phyloP scores from a whole-genome alignment of 2,329 filamentous ascomycete species.

The Penicillium concentricum region DNA sequence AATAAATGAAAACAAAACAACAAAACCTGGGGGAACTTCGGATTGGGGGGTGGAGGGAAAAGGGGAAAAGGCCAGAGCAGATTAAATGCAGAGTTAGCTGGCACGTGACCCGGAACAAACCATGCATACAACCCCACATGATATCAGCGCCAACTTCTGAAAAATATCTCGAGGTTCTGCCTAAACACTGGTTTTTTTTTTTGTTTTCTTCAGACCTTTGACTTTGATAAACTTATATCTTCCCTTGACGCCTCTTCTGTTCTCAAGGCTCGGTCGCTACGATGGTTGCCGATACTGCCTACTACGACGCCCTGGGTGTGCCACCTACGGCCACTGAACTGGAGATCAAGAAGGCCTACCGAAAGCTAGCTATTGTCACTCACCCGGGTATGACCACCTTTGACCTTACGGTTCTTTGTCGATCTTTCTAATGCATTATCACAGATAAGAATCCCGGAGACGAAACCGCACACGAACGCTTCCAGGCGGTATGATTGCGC shows the following conservation, averaged over 20 bases:
- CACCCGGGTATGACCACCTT: conserved; percentile 66
- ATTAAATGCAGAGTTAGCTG: conserved; percentile 12
- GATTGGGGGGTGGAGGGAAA: conserved; percentile 15
- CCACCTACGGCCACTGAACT: conserved; percentile 80
- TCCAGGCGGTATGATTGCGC: conserved; percentile 68
- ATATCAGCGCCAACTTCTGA: conserved; percentile 9
- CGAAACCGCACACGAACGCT: conserved; percentile 87
- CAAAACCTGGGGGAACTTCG: conserved; percentile 10
- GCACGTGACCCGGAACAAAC: conserved; percentile 4
- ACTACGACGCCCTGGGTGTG: conserved; percentile 86
- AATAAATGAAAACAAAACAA: conserved; percentile 6
- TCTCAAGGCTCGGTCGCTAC: background rate
- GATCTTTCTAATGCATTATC: conserved; percentile 10
- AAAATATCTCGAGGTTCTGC: conserved; percentile 8
- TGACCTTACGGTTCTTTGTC: background rate
- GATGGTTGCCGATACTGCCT: conserved; percentile 86
- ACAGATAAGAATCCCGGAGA: conserved; percentile 97
- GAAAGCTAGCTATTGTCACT: conserved; percentile 89
- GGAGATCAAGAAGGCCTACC: conserved; percentile 96
- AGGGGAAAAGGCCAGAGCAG: conserved; percentile 16
- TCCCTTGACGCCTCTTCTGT: background rate
- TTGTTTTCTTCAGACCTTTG: background rate
- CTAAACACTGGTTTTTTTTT: conserved; percentile 20
- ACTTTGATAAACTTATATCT: background rate
- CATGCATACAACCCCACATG: conserved; percentile 12